Base-by-base conservation (phyloP, 2,329 filamentous ascomycete genomes). In the Fusarium hainanense region DNA sequence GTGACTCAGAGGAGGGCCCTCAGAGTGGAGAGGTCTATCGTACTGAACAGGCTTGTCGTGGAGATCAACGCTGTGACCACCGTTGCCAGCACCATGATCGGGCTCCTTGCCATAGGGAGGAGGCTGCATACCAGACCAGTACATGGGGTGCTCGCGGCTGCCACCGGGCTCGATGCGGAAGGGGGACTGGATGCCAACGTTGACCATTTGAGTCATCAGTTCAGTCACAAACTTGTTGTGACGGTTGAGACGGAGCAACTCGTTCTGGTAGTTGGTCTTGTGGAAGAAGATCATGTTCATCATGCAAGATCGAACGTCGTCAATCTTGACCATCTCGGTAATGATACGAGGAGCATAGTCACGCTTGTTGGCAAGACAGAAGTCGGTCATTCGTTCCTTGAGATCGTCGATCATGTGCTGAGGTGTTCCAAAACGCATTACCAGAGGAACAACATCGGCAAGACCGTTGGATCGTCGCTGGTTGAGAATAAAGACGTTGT, bases 251-350 rank as follows among this genome's bases (percentile, higher is more conserved):
- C 95, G 94, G 25, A 98, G 85, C 46, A 97, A 85, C 78, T 98
- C 95, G 77, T 98, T 98, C 78, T 98, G 95, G 88, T 92, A 98
- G 79, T 95, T 98, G 63, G 92, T 93, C 80, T 98, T 98, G 87
- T 98, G 97, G 84, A 98, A 98, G 84, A 97, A 97, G 75, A 98
- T 90, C 59, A 98, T 89, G 79, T 97, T 98, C 76, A 98, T 87
- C 6, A 90, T 94, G 76, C 97, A 90, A 8, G 91, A 92, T 77
- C 95, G 93, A 37, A 94, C 93, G 74, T 97, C 91, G 25, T 90
- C 89, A 54, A 98, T 90, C 11, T 89, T 89, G 25, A 88, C 89
- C 72, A 98, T 84, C 79, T 97, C 94, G 0, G 93, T 97, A 40
- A 97, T 87, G 60, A 97, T 94, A 70, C 94, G 95, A 66, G 86